Percentiles rank a stretch among this genome's conserved stretches.
phyloP scores from a whole-genome alignment of 305 asterid species.

The Fraxinus albicans region DNA sequence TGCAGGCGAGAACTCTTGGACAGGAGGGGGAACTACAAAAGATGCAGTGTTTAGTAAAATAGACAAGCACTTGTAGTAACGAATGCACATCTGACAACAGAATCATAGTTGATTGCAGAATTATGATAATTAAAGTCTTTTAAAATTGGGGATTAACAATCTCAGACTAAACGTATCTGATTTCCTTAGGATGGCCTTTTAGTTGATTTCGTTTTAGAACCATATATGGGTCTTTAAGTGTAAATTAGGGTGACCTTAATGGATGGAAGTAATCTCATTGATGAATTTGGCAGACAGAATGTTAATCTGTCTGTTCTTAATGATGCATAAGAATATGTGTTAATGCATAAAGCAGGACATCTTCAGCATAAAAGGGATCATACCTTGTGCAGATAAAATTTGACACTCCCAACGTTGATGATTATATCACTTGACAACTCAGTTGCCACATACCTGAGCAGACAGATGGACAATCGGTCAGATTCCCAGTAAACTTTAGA shows the following conservation, averaged over 20 bases:
- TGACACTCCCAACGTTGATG: conserved; percentile 69
- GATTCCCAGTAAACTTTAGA: conserved; percentile 7
- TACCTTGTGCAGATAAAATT: conserved; percentile 94
- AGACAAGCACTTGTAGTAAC: background rate
- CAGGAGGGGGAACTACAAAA: conserved; percentile 78
- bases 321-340: background rate
- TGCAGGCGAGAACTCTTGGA: conserved; percentile 76
- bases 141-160: background rate
- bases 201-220: background rate
- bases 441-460: conserved; percentile 78
- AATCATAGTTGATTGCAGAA: background rate
- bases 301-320: background rate
- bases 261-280: background rate
- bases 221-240: background rate
- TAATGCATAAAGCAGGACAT: background rate
- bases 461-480: conserved; percentile 10
- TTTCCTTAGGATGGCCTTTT: background rate
- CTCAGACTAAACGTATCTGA: background rate
- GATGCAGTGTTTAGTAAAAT: conserved; percentile 17
- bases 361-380: conserved; percentile 2
- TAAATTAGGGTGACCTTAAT: background rate
- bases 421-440: conserved; percentile 76
- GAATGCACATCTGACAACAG: background rate
- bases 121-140: background rate
- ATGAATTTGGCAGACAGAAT: background rate